A percentile compares a stretch with the other conserved stretches of the same genome.
phyloP scores from a whole-genome alignment of 495 filamentous ascomycete genomes.

The Poronia punctata region DNA sequence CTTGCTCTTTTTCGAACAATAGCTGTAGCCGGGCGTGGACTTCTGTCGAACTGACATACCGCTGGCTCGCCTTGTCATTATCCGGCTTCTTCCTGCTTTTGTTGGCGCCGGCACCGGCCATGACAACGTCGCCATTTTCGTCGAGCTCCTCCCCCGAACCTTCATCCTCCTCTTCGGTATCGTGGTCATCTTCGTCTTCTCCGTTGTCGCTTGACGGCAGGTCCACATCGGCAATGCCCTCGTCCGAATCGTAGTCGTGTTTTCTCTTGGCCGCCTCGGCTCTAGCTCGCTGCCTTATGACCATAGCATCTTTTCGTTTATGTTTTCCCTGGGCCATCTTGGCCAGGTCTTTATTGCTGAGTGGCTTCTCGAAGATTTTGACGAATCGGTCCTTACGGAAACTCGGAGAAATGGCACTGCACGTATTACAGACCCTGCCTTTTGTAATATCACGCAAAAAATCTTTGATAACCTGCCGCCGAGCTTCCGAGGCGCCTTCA shows the following conservation, averaged over 20 bases:
- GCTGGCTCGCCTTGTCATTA: conserved; percentile 36
- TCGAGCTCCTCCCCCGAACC: conserved; percentile 40
- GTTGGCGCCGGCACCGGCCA: conserved; percentile 34
- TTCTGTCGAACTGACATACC: conserved; percentile 67
- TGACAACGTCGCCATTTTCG: conserved; percentile 45
- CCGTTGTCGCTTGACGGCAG: conserved; percentile 42
- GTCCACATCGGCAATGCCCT: conserved; percentile 65
- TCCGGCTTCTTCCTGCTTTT: conserved; percentile 24
- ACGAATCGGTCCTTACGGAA: conserved; percentile 81
- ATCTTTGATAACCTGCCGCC: conserved; percentile 67
- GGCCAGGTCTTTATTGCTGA: conserved; percentile 61
- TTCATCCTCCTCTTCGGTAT: conserved; percentile 36
- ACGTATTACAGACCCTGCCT: conserved; percentile 64
- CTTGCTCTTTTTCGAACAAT: conserved; percentile 80
- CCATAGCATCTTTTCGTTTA: conserved; percentile 56
- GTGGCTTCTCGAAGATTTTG: conserved; percentile 86
- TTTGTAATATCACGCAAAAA: conserved; percentile 63
- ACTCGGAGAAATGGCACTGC: conserved; percentile 62
- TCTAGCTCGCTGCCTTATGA: conserved; percentile 22
- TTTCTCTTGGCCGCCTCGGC: conserved; percentile 25
- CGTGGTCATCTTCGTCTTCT: conserved; percentile 36
- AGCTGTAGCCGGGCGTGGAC: conserved; percentile 67
- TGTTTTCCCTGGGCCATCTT: conserved; percentile 67
- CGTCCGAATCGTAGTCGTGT: conserved; percentile 40
- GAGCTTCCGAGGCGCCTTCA: conserved; percentile 68